Evolutionary conservation across 2,329 filamentous ascomycete species (phyloP), one percentile per base, ranked within the genome.

Genomic region (Fusarium kyushuense): DNA sequence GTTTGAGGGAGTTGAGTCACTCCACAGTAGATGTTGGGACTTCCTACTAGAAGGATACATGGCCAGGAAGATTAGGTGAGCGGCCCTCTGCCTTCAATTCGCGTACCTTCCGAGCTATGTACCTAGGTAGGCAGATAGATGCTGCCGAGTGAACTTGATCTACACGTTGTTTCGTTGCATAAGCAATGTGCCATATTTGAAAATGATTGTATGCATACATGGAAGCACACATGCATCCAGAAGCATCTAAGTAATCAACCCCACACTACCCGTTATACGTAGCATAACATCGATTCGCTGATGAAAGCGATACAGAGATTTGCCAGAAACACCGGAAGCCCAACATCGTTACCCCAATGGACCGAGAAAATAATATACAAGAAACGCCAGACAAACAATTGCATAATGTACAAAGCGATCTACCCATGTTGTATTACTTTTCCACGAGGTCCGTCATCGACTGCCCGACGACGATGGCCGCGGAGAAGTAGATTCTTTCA

Each of bases 381-480:
- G 13, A 35, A 46, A 65, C 48, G 30, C 48, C 54, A 13, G 13
- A 16, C 16, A 21, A 32, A 12, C 30, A 48, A n/a, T 7, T 35
- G 29, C 30, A 48, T 51, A 25, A 23, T 63, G 16, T 64, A 63
- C 45, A 64, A 6, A 42, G 6, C 10, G 14, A 7, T 46, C 27
- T 46, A 36, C 9, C 19, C 16, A n/a, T n/a, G 5, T 12, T 16
- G 5, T 13, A 1, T 9, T 30, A 4, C 7, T 11, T 9, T 23
- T 14, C n/a, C 16, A 32, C 21, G 8, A 6, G 13, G 6, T 11
- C 17, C 11, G 23, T 56, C 33, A 73, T 42, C 63, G 60, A 33
- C 71, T 73, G n/a, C 62, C 43, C 0, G 63, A 63, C 4, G 72
- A 72, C 4, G 59, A 56, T 8, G 68, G 71, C 6, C 71, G 55